Evolutionary conservation across 1,284 basidiomycete genomes (phyloP).

Genomic region (Ceratobasidium sp.): DNA sequence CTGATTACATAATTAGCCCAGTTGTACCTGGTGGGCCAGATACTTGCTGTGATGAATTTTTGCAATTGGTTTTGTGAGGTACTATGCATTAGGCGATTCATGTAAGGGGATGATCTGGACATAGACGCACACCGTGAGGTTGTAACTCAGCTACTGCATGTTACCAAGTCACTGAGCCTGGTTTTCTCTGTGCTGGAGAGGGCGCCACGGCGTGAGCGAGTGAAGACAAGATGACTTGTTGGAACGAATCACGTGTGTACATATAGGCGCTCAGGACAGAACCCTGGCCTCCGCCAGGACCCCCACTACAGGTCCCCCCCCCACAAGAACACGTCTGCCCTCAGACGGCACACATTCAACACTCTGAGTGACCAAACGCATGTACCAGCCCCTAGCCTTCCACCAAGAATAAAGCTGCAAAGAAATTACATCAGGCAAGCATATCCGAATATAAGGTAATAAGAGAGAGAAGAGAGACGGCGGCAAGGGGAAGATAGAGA

Average conservation of each 20-base stretch:
- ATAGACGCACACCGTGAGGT: too few relatives aligned
- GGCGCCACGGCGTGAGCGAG: neutral
- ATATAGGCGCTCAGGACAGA: neutral
- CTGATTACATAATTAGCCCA: too few relatives aligned
- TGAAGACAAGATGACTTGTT: neutral
- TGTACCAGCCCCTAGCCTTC: neutral
- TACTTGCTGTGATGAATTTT: too few relatives aligned
- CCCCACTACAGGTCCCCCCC: constrained; percentile 9
- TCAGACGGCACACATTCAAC: neutral
- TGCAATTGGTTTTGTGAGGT: too few relatives aligned
- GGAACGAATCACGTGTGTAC: neutral
- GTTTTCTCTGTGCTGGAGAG: too few relatives aligned
- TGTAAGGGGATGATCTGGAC: too few relatives aligned
- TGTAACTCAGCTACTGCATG: too few relatives aligned
- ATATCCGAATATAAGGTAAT: neutral
- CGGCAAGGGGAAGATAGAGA: too few relatives aligned
- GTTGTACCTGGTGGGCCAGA: too few relatives aligned
- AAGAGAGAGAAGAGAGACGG: neutral
- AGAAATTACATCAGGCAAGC: neutral
- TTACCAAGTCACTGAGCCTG: too few relatives aligned
- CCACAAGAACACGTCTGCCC: neutral
- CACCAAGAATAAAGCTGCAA: neutral
- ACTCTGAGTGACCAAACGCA: neutral
- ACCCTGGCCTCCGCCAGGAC: neutral
- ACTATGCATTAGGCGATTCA: too few relatives aligned